Base-by-base conservation (phyloP, 306 rosid genomes). In the Vigna trinervia region DNA sequence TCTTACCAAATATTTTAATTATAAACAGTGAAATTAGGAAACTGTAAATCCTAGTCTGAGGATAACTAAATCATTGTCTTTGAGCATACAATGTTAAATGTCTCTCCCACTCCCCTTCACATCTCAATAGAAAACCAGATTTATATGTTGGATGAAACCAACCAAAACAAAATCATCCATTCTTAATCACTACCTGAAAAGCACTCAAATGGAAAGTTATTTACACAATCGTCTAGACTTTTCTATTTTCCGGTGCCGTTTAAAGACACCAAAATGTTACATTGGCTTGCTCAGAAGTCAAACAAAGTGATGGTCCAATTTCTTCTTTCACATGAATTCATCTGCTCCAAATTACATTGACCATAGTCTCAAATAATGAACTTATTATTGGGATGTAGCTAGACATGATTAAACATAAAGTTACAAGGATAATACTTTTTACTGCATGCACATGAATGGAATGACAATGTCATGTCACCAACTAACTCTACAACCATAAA, bases 381-480 rank as follows among this genome's bases (percentile, higher is more conserved):
- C 34, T 53, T 39, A 10, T 39, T 22, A 74, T 15, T 36, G 4
- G 17, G 34, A 73, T 43, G 73, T 71, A 20, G 43, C 60, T 47
- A 47, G 46, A 19, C 65, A 56, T 65, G 52, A 75, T 72, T 62
- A 77, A 63, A 22, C 14, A 34, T 57, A 60, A 36, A 32, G 77
- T 73, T 67, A 66, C 48, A 69, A 51, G 58, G 46, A 65, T 10
- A 69, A 65, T 22, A 65, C 50, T 67, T 76, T 78, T 78, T 60
- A 46, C 62, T 76, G 71, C 78, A 79, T 63, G 67, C 87, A 84
- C 87, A 84, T 75, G 84, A 84, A 64, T 66, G 13, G 60, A 71
- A 75, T 80, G 82, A 69, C 75, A 11, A 45, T 41, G 12, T 41
- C 38, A 75, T 73, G 52, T 73, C 82, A 82, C 74, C 82, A 75